phyloP scores from a whole-genome alignment of 2,329 filamentous ascomycete genomes.

The Orbilia javanica region DNA sequence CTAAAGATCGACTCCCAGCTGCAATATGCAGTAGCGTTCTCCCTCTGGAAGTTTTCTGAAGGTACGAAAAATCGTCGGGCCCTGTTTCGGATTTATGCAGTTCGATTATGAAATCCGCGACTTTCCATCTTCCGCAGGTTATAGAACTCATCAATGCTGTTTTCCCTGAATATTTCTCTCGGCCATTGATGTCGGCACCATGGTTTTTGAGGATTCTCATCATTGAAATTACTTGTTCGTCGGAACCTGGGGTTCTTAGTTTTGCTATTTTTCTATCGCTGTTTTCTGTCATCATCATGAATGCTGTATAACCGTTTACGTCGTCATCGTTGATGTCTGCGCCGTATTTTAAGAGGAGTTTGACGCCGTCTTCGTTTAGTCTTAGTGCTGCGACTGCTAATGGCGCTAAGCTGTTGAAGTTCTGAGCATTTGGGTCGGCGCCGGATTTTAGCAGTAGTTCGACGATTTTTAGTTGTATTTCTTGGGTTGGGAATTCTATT shows the following conservation, averaged over 20 bases:
- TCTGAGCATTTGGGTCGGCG: conserved; percentile 32
- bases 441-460: conserved; percentile 24
- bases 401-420: conserved; percentile 18
- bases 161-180: not conserved
- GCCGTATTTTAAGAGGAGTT: conserved; percentile 26
- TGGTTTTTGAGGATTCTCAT: conserved; percentile 7
- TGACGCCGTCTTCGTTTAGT: conserved; percentile 10
- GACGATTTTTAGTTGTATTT: conserved; percentile 4
- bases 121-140: not conserved
- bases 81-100: conserved; percentile 3
- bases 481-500: not conserved
- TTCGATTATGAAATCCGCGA: conserved; percentile 20
- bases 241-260: not conserved
- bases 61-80: conserved; percentile 15
- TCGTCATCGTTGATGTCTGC: conserved; percentile 39
- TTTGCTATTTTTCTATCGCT: too few relatives aligned
- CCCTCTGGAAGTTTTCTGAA: not conserved
- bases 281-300: too few relatives aligned
- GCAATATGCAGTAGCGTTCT: conserved; percentile 6
- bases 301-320: conserved; percentile 11
- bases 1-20: not conserved
- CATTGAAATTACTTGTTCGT: not conserved
- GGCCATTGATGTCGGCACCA: conserved; percentile 18
- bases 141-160: conserved; percentile 15
- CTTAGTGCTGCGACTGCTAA: not conserved